phyloP scores from a whole-genome alignment of 352 stramenopile genomes.

The Phytophthora citricola region DNA sequence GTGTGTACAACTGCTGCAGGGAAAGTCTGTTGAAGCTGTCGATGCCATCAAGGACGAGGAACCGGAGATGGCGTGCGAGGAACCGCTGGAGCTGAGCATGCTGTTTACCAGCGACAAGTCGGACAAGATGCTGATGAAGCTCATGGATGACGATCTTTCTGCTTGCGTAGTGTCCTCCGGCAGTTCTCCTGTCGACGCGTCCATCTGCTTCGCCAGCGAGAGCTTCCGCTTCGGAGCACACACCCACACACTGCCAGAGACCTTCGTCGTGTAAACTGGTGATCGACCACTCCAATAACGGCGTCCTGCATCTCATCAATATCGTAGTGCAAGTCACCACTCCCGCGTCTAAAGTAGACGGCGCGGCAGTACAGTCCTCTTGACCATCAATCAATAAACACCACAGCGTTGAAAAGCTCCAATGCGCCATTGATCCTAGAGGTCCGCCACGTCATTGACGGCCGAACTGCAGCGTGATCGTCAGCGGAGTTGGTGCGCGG shows the following conservation, averaged over 20 bases:
- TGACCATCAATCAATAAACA: slow-evolving; percentile 4
- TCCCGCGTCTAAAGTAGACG: not conserved
- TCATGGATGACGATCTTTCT: slow-evolving; percentile 37
- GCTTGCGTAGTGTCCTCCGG: slow-evolving; percentile 9
- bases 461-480: slow-evolving; percentile 5
- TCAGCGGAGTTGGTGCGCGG: not conserved
- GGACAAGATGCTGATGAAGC: slow-evolving; percentile 35
- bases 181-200: slow-evolving; percentile 15
- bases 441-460: slow-evolving; percentile 1
- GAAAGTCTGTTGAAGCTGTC: slow-evolving; percentile 15
- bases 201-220: slow-evolving; percentile 21
- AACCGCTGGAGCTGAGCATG: slow-evolving; percentile 26
- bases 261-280: slow-evolving; percentile 33
- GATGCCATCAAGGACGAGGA: slow-evolving; percentile 21
- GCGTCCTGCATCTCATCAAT: not conserved
- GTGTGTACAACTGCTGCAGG: slow-evolving; percentile 40
- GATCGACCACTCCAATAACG: too few species aligned
- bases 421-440: not conserved
- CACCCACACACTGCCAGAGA: slow-evolving; percentile 26
- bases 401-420: not conserved
- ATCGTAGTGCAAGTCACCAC: slow-evolving; percentile 11
- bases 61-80: slow-evolving; percentile 7
- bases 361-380: slow-evolving; percentile 8
- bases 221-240: slow-evolving; percentile 26
- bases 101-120: slow-evolving; percentile 29